Conservation (phyloP, 164 flowering plant species). For the Vitis amurensis region DNA sequence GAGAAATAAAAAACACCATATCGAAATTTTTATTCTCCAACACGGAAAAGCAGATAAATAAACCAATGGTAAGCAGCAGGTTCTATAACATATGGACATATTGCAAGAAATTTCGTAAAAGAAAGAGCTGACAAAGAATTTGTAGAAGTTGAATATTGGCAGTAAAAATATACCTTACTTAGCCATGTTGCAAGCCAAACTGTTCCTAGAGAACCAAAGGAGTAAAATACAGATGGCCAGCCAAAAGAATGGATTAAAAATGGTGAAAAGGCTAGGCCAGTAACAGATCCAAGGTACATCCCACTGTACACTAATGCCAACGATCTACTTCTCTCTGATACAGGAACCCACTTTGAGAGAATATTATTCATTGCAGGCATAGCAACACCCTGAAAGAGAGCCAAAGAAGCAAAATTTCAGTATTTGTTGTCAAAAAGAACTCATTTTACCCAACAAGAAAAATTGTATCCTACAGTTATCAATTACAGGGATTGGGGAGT, state of each 20-base stretch:
- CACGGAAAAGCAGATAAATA: too few relatives aligned
- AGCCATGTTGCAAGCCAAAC: conserved; percentile 88
- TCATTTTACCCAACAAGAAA: background rate
- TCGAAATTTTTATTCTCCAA: background rate
- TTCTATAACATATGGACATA: too few relatives aligned
- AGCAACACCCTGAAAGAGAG: conserved; percentile 85
- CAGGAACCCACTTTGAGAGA: conserved; percentile 94
- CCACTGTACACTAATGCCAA: conserved; percentile 96
- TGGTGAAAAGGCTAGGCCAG: conserved; percentile 94
- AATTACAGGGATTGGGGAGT: background rate
- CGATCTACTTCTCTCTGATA: conserved; percentile 93
- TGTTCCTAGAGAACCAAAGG: conserved; percentile 94
- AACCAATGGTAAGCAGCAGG: too few relatives aligned
- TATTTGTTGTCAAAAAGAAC: background rate
- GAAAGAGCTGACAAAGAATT: background rate
- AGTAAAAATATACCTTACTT: conserved; percentile 53
- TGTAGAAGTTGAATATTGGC: background rate
- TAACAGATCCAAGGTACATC: conserved; percentile 98
- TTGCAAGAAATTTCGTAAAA: background rate
- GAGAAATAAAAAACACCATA: background rate
- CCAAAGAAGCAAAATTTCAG: background rate
- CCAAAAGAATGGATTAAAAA: conserved; percentile 79
- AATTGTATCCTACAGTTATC: background rate
- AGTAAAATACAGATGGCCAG: conserved; percentile 96
- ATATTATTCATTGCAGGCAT: conserved; percentile 99